phyloP scores from a whole-genome alignment of 73 alveolate species.

The Strombidium stylifer region DNA sequence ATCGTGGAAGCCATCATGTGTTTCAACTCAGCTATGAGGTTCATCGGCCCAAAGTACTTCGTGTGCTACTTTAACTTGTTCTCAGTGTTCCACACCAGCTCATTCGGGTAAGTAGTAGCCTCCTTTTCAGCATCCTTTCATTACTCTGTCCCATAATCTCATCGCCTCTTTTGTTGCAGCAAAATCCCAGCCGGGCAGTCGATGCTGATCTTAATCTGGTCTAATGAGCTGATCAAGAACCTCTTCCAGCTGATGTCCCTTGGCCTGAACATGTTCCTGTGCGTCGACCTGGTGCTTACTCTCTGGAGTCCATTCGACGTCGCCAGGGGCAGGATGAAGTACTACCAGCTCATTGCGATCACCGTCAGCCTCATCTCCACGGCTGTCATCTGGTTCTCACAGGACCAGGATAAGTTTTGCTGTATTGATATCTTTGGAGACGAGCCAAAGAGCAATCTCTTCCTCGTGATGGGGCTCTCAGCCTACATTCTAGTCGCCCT shows the following conservation, averaged over 20 bases:
- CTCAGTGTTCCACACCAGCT: too few species aligned
- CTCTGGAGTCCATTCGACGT: conserved; percentile 20
- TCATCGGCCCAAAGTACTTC: conserved; percentile 10
- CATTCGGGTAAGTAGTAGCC: neutral
- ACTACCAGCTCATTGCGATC: conserved; percentile 12
- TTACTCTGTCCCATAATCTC: neutral
- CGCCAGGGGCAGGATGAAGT: conserved; percentile 27
- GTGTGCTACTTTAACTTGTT: conserved; percentile 47
- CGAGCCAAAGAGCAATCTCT: too few species aligned
- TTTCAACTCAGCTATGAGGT: conserved; percentile 39
- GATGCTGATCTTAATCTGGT: too few species aligned
- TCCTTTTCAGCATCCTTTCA: neutral
- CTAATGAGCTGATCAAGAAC: conserved; percentile 19
- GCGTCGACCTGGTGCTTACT: conserved; percentile 24
- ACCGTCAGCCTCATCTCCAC: too few species aligned
- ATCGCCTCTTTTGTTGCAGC: conserved; percentile 6
- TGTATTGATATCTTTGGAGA: too few species aligned
- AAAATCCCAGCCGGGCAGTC: too few species aligned
- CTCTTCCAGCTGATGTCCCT: neutral
- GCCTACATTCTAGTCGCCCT: too few species aligned
- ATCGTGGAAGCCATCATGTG: conserved; percentile 23
- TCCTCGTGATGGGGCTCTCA: too few species aligned
- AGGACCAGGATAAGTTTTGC: too few species aligned
- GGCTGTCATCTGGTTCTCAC: too few species aligned
- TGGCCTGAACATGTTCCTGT: neutral